phyloP scores from a whole-genome alignment of 148 eudicot genomes.

The Rhododendron ovatum region DNA sequence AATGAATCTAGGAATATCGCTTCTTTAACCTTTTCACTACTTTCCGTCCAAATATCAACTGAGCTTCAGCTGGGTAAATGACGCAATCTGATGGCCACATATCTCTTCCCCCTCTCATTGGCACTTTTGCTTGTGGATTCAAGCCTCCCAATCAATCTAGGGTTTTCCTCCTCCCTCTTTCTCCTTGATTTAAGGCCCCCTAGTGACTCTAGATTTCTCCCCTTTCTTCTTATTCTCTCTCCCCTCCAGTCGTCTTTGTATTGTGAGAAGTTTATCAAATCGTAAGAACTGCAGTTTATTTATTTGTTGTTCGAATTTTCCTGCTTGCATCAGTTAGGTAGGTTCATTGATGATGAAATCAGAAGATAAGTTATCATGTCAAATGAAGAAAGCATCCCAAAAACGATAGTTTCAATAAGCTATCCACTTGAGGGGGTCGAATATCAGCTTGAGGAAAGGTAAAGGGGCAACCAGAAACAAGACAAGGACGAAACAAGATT shows the following conservation, averaged over 20 bases:
- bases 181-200: neutral
- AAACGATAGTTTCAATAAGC: neutral
- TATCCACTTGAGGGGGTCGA: neutral
- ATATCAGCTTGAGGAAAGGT: neutral
- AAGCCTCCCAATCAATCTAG: neutral
- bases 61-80: neutral
- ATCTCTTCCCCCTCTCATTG: neutral
- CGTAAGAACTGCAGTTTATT: neutral
- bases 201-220: neutral
- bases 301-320: neutral
- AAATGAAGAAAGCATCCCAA: neutral
- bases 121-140: neutral
- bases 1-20: neutral
- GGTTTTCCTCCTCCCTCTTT: neutral
- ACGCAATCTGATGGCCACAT: neutral
- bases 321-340: neutral
- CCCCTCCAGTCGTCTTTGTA: neutral
- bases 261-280: neutral
- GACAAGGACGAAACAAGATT: neutral
- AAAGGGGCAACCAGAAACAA: neutral
- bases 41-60: neutral
- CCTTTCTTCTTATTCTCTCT: neutral
- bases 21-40: neutral
- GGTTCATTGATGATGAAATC: neutral
- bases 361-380: slow-evolving; percentile 2